Evolutionary conservation across 2,329 filamentous ascomycete genomes (phyloP), one percentile per base, ranked within the genome.

Genomic region (Davidsoniella neocaledoniae): DNA sequence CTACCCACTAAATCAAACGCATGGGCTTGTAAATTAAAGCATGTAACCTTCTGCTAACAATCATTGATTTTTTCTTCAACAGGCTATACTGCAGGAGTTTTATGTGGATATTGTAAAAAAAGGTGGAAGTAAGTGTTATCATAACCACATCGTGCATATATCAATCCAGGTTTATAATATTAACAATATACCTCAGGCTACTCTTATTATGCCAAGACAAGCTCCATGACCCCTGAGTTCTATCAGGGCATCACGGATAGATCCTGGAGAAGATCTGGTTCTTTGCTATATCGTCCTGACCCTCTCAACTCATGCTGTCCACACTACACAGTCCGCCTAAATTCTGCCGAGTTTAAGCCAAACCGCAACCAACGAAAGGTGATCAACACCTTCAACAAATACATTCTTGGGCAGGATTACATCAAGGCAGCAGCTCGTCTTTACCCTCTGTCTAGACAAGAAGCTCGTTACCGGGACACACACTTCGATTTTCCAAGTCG

Each of bases 221-320:
- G 69, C 42, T 74, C 70, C 21, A 63, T 90, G 58, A 78, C 71
- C 43, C 70, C 79, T 5, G 64, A 68, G 1, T 77, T 84, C 58
- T 91, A 91, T 58, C 81, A 90, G 61, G 66, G 62, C 41, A 68
- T 91, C 37, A 66, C 90, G 42, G 76, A 87, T 62, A 76, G 82
- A 55, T 83, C 80, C 54, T 91, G 83, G 83, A 80, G 85, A 62
- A 74, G 83, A 55, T 87, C 79, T 37, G 79, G 75, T 14, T 76
- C 67, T 25, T 68, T 86, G 7, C 68, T 91, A 45, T 91, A 91
- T 64, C 78, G 85, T 54, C 84, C 85, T 12, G 82, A 91, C 62
- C 79, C 86, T 58, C 73, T 74, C 52, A 72, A 79, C 51, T 84
- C 86, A 54, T 98, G 91, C 60, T 98, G 91, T 63, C 87, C 88